A percentile compares a stretch with the other conserved stretches of the same genome.
Conservation (phyloP, 306 rosid genomes). For the Cucumis melo region DNA sequence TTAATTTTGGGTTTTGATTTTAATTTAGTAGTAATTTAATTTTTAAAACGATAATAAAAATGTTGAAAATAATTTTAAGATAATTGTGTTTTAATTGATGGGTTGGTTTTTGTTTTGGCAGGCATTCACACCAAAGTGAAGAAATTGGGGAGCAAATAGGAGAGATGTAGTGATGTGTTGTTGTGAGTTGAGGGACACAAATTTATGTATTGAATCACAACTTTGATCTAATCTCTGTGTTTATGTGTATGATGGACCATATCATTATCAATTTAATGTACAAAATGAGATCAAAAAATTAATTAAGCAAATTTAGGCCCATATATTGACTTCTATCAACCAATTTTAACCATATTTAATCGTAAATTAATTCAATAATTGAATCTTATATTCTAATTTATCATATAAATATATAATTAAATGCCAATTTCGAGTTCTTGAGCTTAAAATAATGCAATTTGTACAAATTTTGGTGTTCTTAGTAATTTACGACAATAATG, state of each 20-base stretch:
- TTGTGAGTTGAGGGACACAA: background rate
- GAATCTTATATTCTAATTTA: background rate
- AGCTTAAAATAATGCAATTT: no score
- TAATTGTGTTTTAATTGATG: background rate
- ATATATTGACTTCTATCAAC: background rate
- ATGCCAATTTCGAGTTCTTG: no score
- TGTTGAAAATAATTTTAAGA: no score
- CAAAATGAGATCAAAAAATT: background rate
- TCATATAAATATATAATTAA: no score
- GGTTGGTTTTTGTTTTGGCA: background rate
- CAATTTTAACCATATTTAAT: background rate
- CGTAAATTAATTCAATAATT: background rate
- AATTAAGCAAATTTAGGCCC: background rate
- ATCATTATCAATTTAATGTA: conserved; percentile 1
- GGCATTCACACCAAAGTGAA: conserved; percentile 69
- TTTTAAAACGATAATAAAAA: no score
- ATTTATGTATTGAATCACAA: background rate
- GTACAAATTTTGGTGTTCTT: no score
- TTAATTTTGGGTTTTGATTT: no score
- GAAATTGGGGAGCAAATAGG: background rate
- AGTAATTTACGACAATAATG: no score
- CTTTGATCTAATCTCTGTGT: background rate
- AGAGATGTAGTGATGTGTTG: background rate
- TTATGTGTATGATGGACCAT: background rate
- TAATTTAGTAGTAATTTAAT: no score